Evolutionary conservation across 495 filamentous ascomycete species (phyloP), one percentile per base, ranked within the genome.

Genomic region (Xylaria intraflava): DNA sequence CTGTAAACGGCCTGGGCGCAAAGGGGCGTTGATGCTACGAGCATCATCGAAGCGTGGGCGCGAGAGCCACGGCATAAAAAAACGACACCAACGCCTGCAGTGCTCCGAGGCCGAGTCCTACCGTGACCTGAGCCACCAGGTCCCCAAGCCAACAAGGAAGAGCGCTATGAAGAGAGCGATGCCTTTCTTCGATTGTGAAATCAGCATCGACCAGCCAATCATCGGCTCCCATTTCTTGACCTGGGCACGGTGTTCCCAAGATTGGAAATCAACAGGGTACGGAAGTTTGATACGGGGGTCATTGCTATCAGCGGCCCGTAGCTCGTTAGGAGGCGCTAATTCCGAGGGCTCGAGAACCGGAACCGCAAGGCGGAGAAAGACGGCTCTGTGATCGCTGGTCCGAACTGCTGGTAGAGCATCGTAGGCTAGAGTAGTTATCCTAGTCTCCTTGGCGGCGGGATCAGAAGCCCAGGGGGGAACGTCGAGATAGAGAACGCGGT

Each of bases 371-470:
- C 82, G 74, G 12, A 92, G 75, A 10, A 83, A 85, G 0, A 95
- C 91, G 3, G 91, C 79, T 12, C 87, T 82, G 61, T 98, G 93
- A 67, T 98, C 93, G 29, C 86, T 89, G 14, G 86, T 85, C 14
- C 75, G 73, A 48, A 93, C 79, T 0, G 89, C 64, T 1, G 90
- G 89, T 7, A 96, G 72, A 6, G 87, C 81, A 40, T 81, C 74
- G 59, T 98, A 98, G 30, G 69, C 74, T 11, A 73, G 61, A 1
- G 84, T 66, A 20, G 67, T 69, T 42, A 83, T 79, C 57, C 53
- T 58, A 39, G 35, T 66, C 43, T 58, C 48, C 5, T 67, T 55
- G 9, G 45, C 49, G 19, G 8, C 14, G 65, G 51, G n/a, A 0
- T 14, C 3, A 16, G 31, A 23, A 23, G 41, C 51, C 73, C 79